Percentiles rank a stretch among this genome's conserved stretches.
Conservation (phyloP, 352 stramenopile genomes). For the Pythium aristosporum region DNA sequence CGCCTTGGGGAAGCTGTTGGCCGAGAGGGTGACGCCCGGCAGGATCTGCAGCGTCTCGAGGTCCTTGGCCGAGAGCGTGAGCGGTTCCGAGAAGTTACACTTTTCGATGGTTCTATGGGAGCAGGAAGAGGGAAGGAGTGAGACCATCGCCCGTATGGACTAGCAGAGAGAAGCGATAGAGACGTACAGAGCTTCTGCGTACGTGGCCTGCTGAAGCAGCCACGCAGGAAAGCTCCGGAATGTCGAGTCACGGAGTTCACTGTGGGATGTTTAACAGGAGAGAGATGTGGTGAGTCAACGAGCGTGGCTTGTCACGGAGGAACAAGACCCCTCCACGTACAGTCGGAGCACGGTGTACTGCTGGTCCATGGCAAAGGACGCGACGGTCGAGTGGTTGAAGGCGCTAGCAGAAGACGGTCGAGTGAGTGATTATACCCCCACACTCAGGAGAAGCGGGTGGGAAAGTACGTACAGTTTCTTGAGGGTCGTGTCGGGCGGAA, state of each 20-base stretch:
- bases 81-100: constrained; percentile 24
- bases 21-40: constrained; percentile 13
- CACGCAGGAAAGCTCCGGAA: constrained; percentile 12
- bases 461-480: constrained; percentile 22
- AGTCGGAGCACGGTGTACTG: constrained; percentile 38
- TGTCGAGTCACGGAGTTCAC: constrained; percentile 7
- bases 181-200: constrained; percentile 9
- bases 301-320: too few species aligned
- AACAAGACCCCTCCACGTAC: constrained; percentile 20
- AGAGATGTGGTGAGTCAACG: background rate
- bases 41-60: constrained; percentile 22
- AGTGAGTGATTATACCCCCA: background rate
- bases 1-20: constrained; percentile 16
- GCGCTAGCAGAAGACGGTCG: constrained; percentile 27
- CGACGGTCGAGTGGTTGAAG: constrained; percentile 41
- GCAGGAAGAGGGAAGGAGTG: constrained; percentile 16
- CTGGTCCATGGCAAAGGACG: constrained; percentile 34
- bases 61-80: constrained; percentile 20
- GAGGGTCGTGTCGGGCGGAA: constrained; percentile 12
- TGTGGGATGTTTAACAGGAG: background rate
- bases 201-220: constrained; percentile 6
- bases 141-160: background rate
- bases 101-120: constrained; percentile 16
- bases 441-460: background rate
- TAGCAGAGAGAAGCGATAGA: constrained; percentile 10